Percentiles rank a stretch among this genome's conserved stretches.
These are phyloP conservation scores for Acanthochlamys bracteata DNA, from an alignment of 106 monocot species.

Conservation along the genomic window DNA sequence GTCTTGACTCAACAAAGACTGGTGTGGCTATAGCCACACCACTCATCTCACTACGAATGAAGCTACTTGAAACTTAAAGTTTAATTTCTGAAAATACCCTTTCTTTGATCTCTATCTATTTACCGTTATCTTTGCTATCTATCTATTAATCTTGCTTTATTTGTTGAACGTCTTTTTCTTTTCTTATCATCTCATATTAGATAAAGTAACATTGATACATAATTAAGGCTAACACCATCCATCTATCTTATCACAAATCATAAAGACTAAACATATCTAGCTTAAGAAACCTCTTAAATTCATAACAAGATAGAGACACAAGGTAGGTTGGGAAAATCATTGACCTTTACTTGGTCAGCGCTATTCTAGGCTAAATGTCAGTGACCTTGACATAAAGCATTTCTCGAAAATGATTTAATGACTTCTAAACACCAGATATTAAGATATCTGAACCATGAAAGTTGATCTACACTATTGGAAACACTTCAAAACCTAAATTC, in stretches of 20 bases:
- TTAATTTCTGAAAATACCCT: not conserved
- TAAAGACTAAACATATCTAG: not conserved
- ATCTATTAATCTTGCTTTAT: not conserved
- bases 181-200: not conserved
- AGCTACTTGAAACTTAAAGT: not conserved
- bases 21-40: not conserved
- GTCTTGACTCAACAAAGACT: no score
- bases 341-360: no score
- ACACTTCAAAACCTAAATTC: no score
- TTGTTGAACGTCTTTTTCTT: not conserved
- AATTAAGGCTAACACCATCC: not conserved
- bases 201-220: not conserved
- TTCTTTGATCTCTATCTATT: no score
- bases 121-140: no score
- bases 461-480: no score
- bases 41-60: not conserved
- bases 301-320: no score
- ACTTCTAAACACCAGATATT: no score
- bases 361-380: not conserved
- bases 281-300: not conserved
- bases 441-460: no score
- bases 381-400: not conserved
- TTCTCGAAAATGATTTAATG: not conserved
- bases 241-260: not conserved
- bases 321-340: no score